Evolutionary conservation across 2,329 filamentous ascomycete species (phyloP).

Genomic region (Xylaria sp.): DNA sequence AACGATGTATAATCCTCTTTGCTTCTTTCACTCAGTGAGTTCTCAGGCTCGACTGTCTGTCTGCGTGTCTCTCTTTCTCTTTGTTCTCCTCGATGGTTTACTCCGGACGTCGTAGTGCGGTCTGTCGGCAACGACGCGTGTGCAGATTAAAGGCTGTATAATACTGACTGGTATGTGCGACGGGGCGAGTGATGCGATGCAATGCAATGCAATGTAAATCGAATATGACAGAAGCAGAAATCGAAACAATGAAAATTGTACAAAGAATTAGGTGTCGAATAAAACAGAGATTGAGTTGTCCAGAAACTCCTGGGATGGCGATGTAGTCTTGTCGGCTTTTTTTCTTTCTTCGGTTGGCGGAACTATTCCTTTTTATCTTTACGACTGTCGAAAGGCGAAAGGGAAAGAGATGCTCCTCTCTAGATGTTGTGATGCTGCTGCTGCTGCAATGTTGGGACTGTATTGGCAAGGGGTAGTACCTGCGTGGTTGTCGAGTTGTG

Average conservation of each 20-base stretch:
- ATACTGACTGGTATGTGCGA: conserved; percentile 41
- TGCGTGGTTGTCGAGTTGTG: conserved; percentile 14
- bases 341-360: conserved; percentile 44
- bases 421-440: conserved; percentile 34
- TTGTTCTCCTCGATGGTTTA: conserved; percentile 11
- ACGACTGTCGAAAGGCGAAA: conserved; percentile 16
- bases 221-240: conserved; percentile 35
- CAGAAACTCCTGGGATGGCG: conserved; percentile 38
- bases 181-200: conserved; percentile 36
- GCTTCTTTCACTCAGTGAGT: conserved; percentile 12
- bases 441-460: conserved; percentile 30
- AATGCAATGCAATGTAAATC: conserved; percentile 43
- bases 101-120: conserved; percentile 16
- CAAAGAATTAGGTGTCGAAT: conserved; percentile 40
- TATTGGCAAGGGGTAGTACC: conserved; percentile 24
- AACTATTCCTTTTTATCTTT: conserved; percentile 33
- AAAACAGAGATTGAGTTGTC: conserved; percentile 39
- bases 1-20: conserved; percentile 16
- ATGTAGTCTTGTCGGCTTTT: conserved; percentile 36
- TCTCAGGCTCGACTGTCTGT: conserved; percentile 7
- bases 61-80: not conserved
- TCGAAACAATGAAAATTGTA: conserved; percentile 39
- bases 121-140: conserved; percentile 38
- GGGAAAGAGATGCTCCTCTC: conserved; percentile 25
- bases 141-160: conserved; percentile 42